A percentile compares a stretch with the other conserved stretches of the same genome.
phyloP scores from a whole-genome alignment of 1,284 basidiomycete genomes.

The Phellopilus nigrolimitatus region DNA sequence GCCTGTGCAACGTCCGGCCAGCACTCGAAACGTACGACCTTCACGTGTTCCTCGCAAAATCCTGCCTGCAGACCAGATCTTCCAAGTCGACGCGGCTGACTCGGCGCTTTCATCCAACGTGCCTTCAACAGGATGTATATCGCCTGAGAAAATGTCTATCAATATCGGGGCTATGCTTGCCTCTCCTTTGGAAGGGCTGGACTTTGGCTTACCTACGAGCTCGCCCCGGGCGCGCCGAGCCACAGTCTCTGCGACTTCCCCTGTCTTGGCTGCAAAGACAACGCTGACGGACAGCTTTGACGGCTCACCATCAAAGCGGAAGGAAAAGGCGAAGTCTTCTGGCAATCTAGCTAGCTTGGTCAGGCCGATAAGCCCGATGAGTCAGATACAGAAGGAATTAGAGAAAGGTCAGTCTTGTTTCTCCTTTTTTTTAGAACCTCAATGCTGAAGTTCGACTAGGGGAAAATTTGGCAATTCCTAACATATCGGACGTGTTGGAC shows the following conservation, averaged over 20 bases:
- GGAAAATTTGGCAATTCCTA: constrained; percentile 37
- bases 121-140: constrained; percentile 21
- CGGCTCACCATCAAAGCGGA: constrained; percentile 53
- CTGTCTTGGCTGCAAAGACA: constrained; percentile 33
- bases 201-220: constrained; percentile 35
- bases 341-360: constrained; percentile 49
- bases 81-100: constrained; percentile 41
- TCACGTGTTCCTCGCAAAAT: constrained; percentile 54
- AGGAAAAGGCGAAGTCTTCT: constrained; percentile 56
- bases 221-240: constrained; percentile 55
- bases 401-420: constrained; percentile 42
- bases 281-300: constrained; percentile 33
- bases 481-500: constrained; percentile 60
- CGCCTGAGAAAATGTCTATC: not conserved
- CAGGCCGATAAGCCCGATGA: constrained; percentile 60
- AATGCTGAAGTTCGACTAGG: constrained; percentile 10
- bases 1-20: constrained; percentile 47
- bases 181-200: constrained; percentile 17
- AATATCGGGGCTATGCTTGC: constrained; percentile 14
- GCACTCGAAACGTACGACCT: constrained; percentile 38
- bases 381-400: constrained; percentile 57
- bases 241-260: constrained; percentile 64
- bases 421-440: not conserved
- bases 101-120: constrained; percentile 28
- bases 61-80: constrained; percentile 67